Evolutionary conservation across 345 rosid genomes (phyloP).

Genomic region (Aquilaria malaccensis): DNA sequence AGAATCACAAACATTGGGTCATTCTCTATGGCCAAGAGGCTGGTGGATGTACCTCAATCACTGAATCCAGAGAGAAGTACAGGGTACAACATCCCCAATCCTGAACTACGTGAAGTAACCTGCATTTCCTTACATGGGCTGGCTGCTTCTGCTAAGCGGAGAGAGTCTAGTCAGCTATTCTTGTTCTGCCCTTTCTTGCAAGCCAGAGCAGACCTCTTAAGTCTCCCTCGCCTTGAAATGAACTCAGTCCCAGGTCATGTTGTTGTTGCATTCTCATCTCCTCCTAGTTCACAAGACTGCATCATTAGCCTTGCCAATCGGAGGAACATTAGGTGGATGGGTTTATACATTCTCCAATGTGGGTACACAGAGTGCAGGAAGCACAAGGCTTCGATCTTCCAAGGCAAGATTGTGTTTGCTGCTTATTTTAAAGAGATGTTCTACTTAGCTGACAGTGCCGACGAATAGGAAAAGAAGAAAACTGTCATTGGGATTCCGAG

Average conservation of each 20-base stretch:
- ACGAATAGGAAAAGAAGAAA: background rate
- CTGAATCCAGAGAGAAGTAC: constrained; percentile 4
- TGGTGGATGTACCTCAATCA: constrained; percentile 9
- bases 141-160: constrained; percentile 16
- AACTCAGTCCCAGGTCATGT: background rate
- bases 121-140: constrained; percentile 24
- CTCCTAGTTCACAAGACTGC: constrained; percentile 22
- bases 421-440: constrained; percentile 1
- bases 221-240: background rate
- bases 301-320: background rate
- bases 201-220: constrained; percentile 18
- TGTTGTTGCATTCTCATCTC: constrained; percentile 18
- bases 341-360: background rate
- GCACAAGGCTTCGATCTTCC: background rate
- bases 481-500: no score
- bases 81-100: constrained; percentile 2
- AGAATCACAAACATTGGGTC: constrained; percentile 13
- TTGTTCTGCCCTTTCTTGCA: constrained; percentile 30
- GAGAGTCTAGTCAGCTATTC: constrained; percentile 7
- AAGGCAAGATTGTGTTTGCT: background rate
- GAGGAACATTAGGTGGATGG: background rate
- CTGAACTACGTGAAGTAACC: constrained; percentile 16
- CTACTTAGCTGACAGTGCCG: constrained; percentile 2
- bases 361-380: constrained; percentile 13
- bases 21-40: constrained; percentile 13